A percentile compares a stretch with the other conserved stretches of the same genome.
phyloP scores from a whole-genome alignment of 2,329 filamentous ascomycete species.

The Calonectria ilicicola region DNA sequence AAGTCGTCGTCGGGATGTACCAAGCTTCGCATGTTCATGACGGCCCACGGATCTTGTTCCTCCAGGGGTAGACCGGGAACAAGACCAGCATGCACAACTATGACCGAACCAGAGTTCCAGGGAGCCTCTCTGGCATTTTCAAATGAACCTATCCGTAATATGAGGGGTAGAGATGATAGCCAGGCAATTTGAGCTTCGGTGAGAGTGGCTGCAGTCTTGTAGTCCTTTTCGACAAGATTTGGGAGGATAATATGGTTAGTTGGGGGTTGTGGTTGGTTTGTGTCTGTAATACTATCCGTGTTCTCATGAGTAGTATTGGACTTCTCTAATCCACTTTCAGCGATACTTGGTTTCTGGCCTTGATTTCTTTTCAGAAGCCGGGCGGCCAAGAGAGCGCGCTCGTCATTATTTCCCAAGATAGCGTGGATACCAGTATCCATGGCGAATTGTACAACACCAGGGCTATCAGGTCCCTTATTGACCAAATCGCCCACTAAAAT shows the following conservation, averaged over 20 bases:
- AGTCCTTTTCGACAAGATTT: slow-evolving; percentile 31
- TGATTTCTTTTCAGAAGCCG: slow-evolving; percentile 22
- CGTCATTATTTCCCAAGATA: slow-evolving; percentile 90
- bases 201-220: slow-evolving; percentile 28
- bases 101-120: slow-evolving; percentile 39
- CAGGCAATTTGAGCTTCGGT: slow-evolving; percentile 24
- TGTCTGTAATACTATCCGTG: background rate
- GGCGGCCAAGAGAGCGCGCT: slow-evolving; percentile 74
- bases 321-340: background rate
- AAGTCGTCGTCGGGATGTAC: slow-evolving; percentile 55
- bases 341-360: background rate
- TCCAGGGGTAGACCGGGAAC: slow-evolving; percentile 77
- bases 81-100: slow-evolving; percentile 85
- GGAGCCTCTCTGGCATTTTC: slow-evolving; percentile 10
- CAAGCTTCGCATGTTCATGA: slow-evolving; percentile 90
- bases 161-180: slow-evolving; percentile 26
- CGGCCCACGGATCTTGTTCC: slow-evolving; percentile 77
- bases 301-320: background rate
- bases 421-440: slow-evolving; percentile 77
- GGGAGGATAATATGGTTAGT: background rate
- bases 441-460: slow-evolving; percentile 80
- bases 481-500: slow-evolving; percentile 82
- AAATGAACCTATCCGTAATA: slow-evolving; percentile 27
- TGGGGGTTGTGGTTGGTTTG: background rate
- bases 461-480: slow-evolving; percentile 85